A percentile compares a stretch with the other conserved stretches of the same genome.
phyloP scores from a whole-genome alignment of 257 asterid genomes.

The Solanum lycopersicoides region DNA sequence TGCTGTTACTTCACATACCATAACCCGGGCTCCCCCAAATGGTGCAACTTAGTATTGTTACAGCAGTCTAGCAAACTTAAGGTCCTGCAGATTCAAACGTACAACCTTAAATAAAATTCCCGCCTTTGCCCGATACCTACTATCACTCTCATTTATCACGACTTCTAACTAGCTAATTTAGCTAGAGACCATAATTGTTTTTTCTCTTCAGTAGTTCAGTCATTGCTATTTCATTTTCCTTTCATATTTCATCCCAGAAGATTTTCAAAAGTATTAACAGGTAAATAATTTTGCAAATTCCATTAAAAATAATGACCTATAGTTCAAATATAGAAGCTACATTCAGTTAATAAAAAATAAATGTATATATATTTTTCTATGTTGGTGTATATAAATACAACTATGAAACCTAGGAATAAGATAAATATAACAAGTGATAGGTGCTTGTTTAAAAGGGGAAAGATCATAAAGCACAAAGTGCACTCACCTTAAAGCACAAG shows the following conservation, averaged over 20 bases:
- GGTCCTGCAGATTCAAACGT: neutral
- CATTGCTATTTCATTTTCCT: neutral
- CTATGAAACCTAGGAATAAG: neutral
- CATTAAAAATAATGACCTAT: neutral
- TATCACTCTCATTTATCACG: neutral
- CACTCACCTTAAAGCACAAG: constrained; percentile 67
- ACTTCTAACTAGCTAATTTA: neutral
- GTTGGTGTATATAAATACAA: neutral
- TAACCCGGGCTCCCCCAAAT: neutral
- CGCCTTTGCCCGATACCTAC: neutral
- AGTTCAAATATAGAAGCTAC: neutral
- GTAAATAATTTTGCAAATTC: neutral
- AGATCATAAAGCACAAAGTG: constrained; percentile 7
- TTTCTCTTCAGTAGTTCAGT: neutral
- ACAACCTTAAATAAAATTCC: neutral
- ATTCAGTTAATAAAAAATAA: neutral
- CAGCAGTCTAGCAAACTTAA: neutral
- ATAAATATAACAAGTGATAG: neutral
- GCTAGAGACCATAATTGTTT: neutral
- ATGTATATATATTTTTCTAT: neutral
- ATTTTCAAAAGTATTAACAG: neutral
- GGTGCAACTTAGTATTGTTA: neutral
- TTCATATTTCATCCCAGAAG: neutral
- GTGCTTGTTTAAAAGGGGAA: neutral
- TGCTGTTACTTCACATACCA: neutral